A percentile compares a stretch with the other conserved stretches of the same genome.
These are phyloP conservation scores for Xylariaceae sp. DNA, from an alignment of 2,329 filamentous ascomycete genomes.

Conservation along the genomic window DNA sequence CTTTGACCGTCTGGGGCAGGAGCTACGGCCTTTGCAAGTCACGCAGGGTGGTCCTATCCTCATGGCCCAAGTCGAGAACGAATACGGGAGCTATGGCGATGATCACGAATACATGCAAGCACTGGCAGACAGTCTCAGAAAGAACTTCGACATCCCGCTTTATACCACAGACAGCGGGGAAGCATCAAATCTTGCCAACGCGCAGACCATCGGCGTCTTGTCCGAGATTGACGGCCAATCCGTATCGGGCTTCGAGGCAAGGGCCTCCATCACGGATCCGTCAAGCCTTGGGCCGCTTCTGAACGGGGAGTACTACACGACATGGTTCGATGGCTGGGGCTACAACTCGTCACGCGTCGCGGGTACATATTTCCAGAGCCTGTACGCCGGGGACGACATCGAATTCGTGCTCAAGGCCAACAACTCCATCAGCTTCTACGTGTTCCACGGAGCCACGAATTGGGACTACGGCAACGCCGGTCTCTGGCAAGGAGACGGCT, in stretches of 20 bases:
- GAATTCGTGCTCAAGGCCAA: constrained; percentile 25
- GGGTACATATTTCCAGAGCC: constrained; percentile 10
- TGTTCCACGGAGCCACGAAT: constrained; percentile 42
- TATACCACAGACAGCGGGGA: constrained; percentile 38
- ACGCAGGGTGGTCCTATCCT: constrained; percentile 32
- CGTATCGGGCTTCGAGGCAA: constrained; percentile 21
- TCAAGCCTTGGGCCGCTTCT: constrained; percentile 32
- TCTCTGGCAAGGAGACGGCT: constrained; percentile 23
- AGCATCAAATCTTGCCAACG: constrained; percentile 29
- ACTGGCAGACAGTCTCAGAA: constrained; percentile 29
- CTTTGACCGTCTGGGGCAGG: constrained; percentile 25
- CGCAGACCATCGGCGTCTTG: constrained; percentile 30
- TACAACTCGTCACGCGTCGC: constrained; percentile 23
- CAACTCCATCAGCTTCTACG: constrained; percentile 36
- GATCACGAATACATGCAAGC: constrained; percentile 33
- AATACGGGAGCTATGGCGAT: constrained; percentile 36
- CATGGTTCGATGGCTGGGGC: constrained; percentile 33
- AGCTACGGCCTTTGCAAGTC: constrained; percentile 25
- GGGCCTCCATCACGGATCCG: constrained; percentile 32
- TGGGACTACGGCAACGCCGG: constrained; percentile 36
- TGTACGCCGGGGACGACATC: constrained; percentile 19
- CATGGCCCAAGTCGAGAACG: constrained; percentile 39
- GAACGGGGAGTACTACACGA: constrained; percentile 38
- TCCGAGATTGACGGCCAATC: constrained; percentile 33
- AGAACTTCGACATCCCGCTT: constrained; percentile 30